phyloP scores from a whole-genome alignment of 257 asterid species.

The Lantana camara region DNA sequence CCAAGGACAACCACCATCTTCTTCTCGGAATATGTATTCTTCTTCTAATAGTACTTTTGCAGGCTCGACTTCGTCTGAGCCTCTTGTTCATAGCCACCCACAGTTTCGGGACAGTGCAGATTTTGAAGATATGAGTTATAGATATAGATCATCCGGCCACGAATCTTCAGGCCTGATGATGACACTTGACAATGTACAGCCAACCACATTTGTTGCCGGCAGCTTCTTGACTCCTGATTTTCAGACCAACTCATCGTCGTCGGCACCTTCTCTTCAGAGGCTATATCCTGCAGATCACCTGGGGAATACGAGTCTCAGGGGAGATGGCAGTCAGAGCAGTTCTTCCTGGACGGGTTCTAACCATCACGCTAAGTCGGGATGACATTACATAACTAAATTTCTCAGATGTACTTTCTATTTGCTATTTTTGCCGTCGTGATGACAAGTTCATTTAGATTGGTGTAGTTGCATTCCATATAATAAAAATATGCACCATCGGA shows the following conservation, averaged over 20 bases:
- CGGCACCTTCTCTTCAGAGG: background rate
- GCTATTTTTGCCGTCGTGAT: too few relatives aligned
- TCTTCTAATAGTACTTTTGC: background rate
- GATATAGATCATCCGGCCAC: too few relatives aligned
- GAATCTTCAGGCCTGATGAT: background rate
- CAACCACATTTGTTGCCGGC: background rate
- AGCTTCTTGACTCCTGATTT: conserved; percentile 3
- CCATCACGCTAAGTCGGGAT: conserved; percentile 30
- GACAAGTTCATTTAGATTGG: too few relatives aligned
- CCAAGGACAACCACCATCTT: background rate
- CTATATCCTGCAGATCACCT: background rate
- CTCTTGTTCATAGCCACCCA: background rate
- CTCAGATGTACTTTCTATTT: too few relatives aligned
- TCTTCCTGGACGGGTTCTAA: conserved; percentile 35
- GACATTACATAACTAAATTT: background rate
- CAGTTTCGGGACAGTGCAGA: background rate
- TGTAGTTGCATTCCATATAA: too few relatives aligned
- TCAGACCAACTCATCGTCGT: background rate
- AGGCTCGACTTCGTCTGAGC: background rate
- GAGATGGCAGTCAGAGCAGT: conserved; percentile 31
- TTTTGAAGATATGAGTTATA: background rate
- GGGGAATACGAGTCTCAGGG: background rate
- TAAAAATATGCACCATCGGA: too few relatives aligned
- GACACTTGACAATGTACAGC: background rate
- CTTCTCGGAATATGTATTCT: background rate